A percentile compares a stretch with the other conserved stretches of the same genome.
phyloP scores from a whole-genome alignment of 2,329 filamentous ascomycete genomes.

The Fusarium marasasianum region DNA sequence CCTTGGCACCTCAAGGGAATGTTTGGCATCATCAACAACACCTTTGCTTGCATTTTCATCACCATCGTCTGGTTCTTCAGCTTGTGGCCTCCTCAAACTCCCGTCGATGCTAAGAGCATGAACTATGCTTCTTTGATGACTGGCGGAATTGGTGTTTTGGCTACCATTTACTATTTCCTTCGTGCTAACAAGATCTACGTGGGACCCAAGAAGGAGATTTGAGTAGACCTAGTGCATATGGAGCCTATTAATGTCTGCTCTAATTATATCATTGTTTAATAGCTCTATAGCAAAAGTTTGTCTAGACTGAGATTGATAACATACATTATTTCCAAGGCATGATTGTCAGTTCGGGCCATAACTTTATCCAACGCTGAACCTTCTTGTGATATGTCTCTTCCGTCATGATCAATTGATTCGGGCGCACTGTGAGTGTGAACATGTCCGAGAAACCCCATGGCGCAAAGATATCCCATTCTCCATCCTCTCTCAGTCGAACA shows the following conservation, averaged over 20 bases:
- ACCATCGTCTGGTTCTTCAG: slow-evolving; percentile 65
- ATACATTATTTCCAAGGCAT: slow-evolving; percentile 37
- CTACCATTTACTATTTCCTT: slow-evolving; percentile 56
- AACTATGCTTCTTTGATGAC: slow-evolving; percentile 59
- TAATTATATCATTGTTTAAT: neutral
- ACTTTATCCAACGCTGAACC: slow-evolving; percentile 42
- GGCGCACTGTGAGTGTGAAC: slow-evolving; percentile 47
- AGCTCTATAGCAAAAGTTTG: neutral
- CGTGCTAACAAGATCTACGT: slow-evolving; percentile 53
- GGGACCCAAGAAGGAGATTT: slow-evolving; percentile 51
- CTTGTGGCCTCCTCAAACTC: slow-evolving; percentile 55
- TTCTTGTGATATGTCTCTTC: slow-evolving; percentile 46
- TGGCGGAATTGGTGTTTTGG: slow-evolving; percentile 52
- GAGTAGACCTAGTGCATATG: too few relatives aligned
- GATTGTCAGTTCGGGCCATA: slow-evolving; percentile 45
- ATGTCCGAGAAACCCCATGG: slow-evolving; percentile 49
- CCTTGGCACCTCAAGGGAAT: slow-evolving; percentile 63
- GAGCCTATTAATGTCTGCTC: neutral
- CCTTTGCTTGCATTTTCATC: slow-evolving; percentile 61
- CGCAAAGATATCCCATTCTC: slow-evolving; percentile 48
- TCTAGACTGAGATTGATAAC: neutral
- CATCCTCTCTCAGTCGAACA: slow-evolving; percentile 37
- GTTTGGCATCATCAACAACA: slow-evolving; percentile 62
- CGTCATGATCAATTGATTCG: slow-evolving; percentile 43
- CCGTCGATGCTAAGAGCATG: slow-evolving; percentile 46